Evolutionary conservation across 2,329 filamentous ascomycete genomes (phyloP), one percentile per base, ranked within the genome.

Genomic region (Hymenoscyphus repandus): DNA sequence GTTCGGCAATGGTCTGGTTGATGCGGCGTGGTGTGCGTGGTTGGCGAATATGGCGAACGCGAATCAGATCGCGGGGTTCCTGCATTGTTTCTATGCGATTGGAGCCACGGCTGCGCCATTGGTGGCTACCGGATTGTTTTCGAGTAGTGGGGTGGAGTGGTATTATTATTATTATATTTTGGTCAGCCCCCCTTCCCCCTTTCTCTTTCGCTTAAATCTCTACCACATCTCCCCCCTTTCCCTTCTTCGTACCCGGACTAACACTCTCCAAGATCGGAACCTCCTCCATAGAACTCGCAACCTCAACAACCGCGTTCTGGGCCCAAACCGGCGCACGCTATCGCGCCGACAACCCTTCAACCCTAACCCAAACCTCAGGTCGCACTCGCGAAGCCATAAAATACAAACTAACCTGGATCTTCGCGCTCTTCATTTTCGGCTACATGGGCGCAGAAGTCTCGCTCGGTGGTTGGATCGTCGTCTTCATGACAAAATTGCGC

Each of bases 401-500:
- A 70, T 72, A 57, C 71, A 74, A 72, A 49, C 74, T 87, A 3
- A 85, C 85, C 2, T 91, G 87, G 86, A 72, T 89, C n/a, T 74
- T 82, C 39, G 77, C 88, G 2, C 53, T 86, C 1, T 95, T 95
- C 65, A 71, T 95, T 12, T 76, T 95, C 4, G 80, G 82, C 7
- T 95, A 95, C 62, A 84, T 92, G 0, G 90, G 90, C 3, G 77
- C 80, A 5, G 90, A 95, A 68, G 85, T 90, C 53, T 82, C 80
- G 0, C 72, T 90, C 2, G 85, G 85, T 17, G 88, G 88, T 13
- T 93, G 88, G 88, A 85, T 95, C 55, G 84, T 89, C 44, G 85
- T 84, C 0, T 95, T 95, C 65, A 95, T 95, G 88, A 81, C 91
- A n/a, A 74, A 79, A 17, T 83, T 90, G 20, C 79, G 90, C 12